A percentile compares a stretch with the other conserved stretches of the same genome.
Evolutionary conservation across 805 yeast species (phyloP).

Genomic region (Ogataea trehalophila): DNA sequence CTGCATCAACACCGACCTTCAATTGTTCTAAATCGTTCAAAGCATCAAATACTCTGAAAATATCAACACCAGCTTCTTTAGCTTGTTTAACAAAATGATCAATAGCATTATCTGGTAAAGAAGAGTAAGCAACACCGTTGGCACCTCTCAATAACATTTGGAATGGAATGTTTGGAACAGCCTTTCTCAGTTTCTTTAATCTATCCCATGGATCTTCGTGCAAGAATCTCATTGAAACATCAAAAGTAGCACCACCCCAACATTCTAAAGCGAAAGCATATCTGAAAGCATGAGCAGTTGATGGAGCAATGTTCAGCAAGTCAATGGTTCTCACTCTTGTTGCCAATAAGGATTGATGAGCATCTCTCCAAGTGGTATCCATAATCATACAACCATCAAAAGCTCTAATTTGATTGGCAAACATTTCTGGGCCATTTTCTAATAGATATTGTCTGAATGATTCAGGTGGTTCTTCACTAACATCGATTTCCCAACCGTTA

Average conservation of each 20-base stretch:
- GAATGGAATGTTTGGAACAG: conserved; percentile 98
- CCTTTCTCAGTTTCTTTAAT: conserved; percentile 76
- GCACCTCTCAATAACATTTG: conserved; percentile 99
- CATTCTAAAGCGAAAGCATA: conserved; percentile 96
- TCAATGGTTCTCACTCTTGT: conserved; percentile 96
- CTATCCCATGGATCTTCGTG: conserved; percentile 99
- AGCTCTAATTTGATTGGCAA: conserved; percentile 81
- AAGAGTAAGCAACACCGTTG: conserved; percentile 97
- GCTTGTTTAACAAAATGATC: conserved; percentile 96
- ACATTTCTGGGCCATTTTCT: conserved; percentile 81
- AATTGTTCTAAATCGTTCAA: conserved; percentile 94
- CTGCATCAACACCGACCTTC: conserved; percentile 97
- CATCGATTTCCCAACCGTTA: conserved; percentile 55
- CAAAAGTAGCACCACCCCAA: conserved; percentile 99
- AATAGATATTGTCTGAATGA: conserved; percentile 93
- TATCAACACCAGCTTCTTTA: conserved; percentile 92
- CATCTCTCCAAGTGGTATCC: conserved; percentile 99
- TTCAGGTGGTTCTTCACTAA: conserved; percentile 48
- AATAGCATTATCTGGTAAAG: conserved; percentile 97
- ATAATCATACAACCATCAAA: conserved; percentile 86
- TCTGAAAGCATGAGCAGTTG: conserved; percentile 84
- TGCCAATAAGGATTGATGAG: conserved; percentile 95
- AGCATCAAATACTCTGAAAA: conserved; percentile 97
- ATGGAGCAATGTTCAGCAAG: conserved; percentile 83
- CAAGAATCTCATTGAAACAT: conserved; percentile 96